phyloP scores from a whole-genome alignment of 2,329 filamentous ascomycete genomes.

The Parafenestella ontariensis region DNA sequence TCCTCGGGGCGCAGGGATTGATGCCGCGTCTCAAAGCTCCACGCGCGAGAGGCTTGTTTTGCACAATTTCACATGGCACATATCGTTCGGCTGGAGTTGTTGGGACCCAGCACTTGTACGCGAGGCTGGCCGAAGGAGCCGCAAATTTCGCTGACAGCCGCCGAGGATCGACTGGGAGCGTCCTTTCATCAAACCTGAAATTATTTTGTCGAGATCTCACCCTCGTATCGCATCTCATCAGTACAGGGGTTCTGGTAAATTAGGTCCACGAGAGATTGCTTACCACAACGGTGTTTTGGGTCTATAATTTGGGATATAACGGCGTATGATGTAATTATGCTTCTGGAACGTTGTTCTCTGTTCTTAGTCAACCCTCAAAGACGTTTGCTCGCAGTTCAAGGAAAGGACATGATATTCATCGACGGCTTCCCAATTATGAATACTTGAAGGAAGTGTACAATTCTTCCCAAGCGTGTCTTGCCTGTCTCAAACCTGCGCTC shows the following conservation, averaged over 20 bases:
- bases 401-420: too few species aligned
- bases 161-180: slow-evolving; percentile 10
- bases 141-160: slow-evolving; percentile 16
- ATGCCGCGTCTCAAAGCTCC: not conserved
- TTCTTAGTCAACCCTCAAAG: too few species aligned
- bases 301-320: too few species aligned
- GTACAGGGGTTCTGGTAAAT: slow-evolving; percentile 9
- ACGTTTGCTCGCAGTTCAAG: too few species aligned
- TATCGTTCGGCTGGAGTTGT: not conserved
- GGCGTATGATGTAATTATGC: slow-evolving; percentile 4
- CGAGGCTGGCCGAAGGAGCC: slow-evolving; percentile 12
- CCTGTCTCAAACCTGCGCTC: too few species aligned
- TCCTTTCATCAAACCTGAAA: slow-evolving; percentile 23
- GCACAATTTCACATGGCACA: not conserved
- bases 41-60: not conserved
- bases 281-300: not conserved
- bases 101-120: not conserved
- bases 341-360: not conserved
- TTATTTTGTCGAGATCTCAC: slow-evolving; percentile 3
- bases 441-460: too few species aligned
- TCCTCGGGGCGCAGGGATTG: not conserved
- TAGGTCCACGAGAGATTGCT: not conserved
- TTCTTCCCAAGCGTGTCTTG: too few species aligned
- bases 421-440: too few species aligned
- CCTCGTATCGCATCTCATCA: slow-evolving; percentile 4